phyloP scores from a whole-genome alignment of 163 green algal genomes.

The Scenedesmus sp. region DNA sequence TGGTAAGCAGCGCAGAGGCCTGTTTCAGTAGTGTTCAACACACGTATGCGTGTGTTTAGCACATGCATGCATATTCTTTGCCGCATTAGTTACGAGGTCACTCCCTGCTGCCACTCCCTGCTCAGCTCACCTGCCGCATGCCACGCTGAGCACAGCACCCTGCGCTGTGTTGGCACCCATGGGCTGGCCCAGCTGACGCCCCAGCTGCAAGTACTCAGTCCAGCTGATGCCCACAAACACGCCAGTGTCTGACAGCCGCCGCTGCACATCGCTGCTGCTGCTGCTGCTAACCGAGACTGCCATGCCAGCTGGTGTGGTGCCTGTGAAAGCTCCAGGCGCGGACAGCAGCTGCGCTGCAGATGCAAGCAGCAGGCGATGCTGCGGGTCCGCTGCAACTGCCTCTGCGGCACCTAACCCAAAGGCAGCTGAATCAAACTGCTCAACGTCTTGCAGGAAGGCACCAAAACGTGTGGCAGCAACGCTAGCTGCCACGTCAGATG shows the following conservation, averaged over 20 bases:
- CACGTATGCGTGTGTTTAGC: too few species aligned
- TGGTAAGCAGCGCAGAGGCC: too few species aligned
- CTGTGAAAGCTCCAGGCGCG: not conserved
- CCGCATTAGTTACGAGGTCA: not conserved
- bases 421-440: conserved; percentile 81
- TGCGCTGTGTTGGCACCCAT: conserved; percentile 65
- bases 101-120: not conserved
- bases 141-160: conserved; percentile 70
- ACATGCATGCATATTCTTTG: too few species aligned
- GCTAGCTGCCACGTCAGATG: not conserved
- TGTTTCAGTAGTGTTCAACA: too few species aligned
- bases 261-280: not conserved
- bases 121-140: conserved; percentile 39
- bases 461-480: conserved; percentile 74
- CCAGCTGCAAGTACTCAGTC: conserved; percentile 77
- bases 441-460: conserved; percentile 74
- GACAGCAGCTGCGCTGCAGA: conserved; percentile 58
- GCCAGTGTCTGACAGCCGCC: conserved; percentile 38
- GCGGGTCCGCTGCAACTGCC: conserved; percentile 84
- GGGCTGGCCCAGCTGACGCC: conserved; percentile 33
- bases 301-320: not conserved
- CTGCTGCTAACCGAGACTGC: not conserved
- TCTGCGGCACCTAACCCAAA: conserved; percentile 81
- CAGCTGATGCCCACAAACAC: conserved; percentile 88
- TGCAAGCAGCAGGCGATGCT: conserved; percentile 92